Base-by-base conservation (phyloP, 495 filamentous ascomycete species). In the Annulohypoxylon maeteangense region DNA sequence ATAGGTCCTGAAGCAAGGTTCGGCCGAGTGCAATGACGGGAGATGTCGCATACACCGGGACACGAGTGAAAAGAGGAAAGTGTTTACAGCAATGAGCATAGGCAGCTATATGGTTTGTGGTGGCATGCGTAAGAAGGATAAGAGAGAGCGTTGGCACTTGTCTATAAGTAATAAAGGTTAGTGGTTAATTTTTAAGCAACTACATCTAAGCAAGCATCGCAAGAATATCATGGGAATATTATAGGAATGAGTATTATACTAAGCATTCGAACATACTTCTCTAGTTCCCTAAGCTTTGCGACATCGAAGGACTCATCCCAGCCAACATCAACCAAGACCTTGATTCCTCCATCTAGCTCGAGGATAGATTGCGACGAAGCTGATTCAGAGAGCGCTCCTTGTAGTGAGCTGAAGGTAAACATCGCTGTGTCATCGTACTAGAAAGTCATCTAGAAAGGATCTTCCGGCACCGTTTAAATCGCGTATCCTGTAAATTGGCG, bases 21-120 rank as follows among this genome's bases (percentile, higher is more conserved):
- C 95, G 91, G 3, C 95, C 96, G 32, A 98, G 90, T 4, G 94
- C 91, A 68, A 98, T 93, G 55, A 99, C 92, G 10, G 95, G 95
- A 38, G 89, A 89, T 4, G 95, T 99, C 22, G 96, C 95, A 78
- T 98, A 99, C 34, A 97, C 89, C n/a, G 95, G 95, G 64, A 99
- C 94, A 64, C 93, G 89, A 0, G 90, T 91, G 80, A 99, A 98
- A 44, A 90, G 87, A 58, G 96, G 94, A 71, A 97, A 91, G 78
- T 97, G 89, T 78, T 97, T 97, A 87, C 96, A 99, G 84, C 94
- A 97, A 78, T 99, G 94, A 45, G 92, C 95, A 74, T 91, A 97
- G 48, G 95, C 96, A 65, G 92, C 95, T 58, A 99, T 88, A 78
- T 98, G 96, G 31, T 91, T 85, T 22, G 91, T 87, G 2, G 94